Evolutionary conservation across 371 early-diverging fungal genomes (phyloP).

Genomic region (Amoeboaphelidium protococcarum): DNA sequence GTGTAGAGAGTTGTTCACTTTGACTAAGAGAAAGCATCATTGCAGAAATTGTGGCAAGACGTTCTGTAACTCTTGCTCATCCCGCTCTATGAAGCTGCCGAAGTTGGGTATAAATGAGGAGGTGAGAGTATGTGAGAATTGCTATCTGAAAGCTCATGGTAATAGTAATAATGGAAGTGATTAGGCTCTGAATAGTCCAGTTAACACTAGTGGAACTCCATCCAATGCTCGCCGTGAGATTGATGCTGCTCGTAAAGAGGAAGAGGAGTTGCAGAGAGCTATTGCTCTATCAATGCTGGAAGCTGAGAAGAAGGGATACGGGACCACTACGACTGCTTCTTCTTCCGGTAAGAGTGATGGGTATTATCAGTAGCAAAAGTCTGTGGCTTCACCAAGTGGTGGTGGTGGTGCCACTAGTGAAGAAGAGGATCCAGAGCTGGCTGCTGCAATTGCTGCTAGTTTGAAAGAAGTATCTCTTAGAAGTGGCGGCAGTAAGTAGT

Average conservation of each 20-base stretch:
- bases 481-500: no score
- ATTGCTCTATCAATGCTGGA: conserved; percentile 59
- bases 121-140: conserved; percentile 79
- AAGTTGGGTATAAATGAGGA: conserved; percentile 55
- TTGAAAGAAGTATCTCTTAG: conserved; percentile 43
- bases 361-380: no score
- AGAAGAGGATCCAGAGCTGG: conserved; percentile 58
- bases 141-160: no score
- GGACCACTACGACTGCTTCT: conserved; percentile 4
- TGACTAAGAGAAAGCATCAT: conserved; percentile 86
- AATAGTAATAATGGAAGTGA: no score
- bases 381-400: no score
- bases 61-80: conserved; percentile 69
- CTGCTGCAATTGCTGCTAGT: conserved; percentile 77
- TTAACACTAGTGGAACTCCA: no score
- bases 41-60: conserved; percentile 83
- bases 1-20: conserved; percentile 61
- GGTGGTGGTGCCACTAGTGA: no score
- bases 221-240: no score
- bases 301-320: conserved; percentile 17
- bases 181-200: no score
- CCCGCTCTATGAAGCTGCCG: conserved; percentile 47
- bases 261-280: conserved; percentile 59
- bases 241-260: no score
- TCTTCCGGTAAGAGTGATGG: no score